Evolutionary conservation across 768 basidiomycete genomes (phyloP).

Genomic region (Auriscalpium vulgare): DNA sequence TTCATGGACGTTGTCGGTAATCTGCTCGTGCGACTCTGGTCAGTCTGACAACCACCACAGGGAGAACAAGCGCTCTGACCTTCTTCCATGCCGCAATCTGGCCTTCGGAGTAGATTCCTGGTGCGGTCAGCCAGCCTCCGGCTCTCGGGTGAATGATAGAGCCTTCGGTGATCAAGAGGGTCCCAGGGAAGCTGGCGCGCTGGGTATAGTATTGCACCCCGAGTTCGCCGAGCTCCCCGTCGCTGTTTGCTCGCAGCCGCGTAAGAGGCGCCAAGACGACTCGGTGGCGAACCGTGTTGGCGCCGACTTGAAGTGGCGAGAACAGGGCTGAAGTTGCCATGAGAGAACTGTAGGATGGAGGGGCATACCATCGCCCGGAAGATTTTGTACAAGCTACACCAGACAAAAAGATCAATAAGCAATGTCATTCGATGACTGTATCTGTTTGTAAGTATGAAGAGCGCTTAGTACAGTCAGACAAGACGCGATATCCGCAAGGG

Average conservation of each 20-base stretch:
- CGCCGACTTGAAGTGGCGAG: no score
- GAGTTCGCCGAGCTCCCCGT: slow-evolving; percentile 29
- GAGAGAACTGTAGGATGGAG: no score
- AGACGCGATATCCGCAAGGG: no score
- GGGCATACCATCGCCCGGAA: no score
- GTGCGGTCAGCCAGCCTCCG: slow-evolving; percentile 34
- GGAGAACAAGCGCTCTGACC: slow-evolving; percentile 20
- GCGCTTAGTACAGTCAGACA: no score
- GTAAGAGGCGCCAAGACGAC: slow-evolving; percentile 50
- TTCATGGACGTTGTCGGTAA: slow-evolving; percentile 35
- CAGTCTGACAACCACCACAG: neutral
- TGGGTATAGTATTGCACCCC: slow-evolving; percentile 41
- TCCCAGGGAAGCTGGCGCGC: slow-evolving; percentile 39
- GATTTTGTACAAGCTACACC: no score
- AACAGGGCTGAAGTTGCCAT: no score
- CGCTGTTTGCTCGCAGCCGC: slow-evolving; percentile 29
- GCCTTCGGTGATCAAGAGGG: slow-evolving; percentile 50
- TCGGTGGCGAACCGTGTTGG: slow-evolving; percentile 34
- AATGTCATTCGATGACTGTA: no score
- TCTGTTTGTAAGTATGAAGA: no score
- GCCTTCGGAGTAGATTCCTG: slow-evolving; percentile 41
- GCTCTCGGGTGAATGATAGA: slow-evolving; percentile 44
- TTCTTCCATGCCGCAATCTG: slow-evolving; percentile 50
- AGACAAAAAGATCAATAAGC: no score
- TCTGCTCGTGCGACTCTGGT: slow-evolving; percentile 6